Evolutionary conservation across 306 rosid genomes (phyloP).

Genomic region (Crataegus laevigata): DNA sequence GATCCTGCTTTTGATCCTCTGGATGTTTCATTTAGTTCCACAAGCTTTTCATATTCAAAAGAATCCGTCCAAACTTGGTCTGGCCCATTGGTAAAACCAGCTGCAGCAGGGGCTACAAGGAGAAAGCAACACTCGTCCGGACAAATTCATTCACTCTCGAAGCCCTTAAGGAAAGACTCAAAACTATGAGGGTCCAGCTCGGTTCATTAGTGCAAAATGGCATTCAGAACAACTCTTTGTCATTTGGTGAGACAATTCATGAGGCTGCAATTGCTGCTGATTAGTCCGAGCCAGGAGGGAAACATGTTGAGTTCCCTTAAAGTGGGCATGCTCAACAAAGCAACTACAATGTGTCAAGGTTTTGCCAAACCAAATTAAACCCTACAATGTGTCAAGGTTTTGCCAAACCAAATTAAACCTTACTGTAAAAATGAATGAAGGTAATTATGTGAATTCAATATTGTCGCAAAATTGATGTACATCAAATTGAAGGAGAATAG

Average conservation of each 20-base stretch:
- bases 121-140: constrained; percentile 69
- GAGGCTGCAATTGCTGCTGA: constrained; percentile 49
- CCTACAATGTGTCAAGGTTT: not conserved
- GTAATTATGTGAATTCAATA: no score
- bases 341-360: not conserved
- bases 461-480: no score
- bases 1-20: constrained; percentile 86
- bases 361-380: not conserved
- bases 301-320: not conserved
- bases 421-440: no score
- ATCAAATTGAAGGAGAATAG: no score
- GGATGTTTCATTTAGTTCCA: constrained; percentile 81
- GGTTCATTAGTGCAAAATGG: constrained; percentile 4
- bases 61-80: constrained; percentile 86
- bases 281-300: constrained; percentile 23
- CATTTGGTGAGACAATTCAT: constrained; percentile 34
- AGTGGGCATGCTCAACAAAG: not conserved
- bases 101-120: constrained; percentile 56
- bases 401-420: not conserved
- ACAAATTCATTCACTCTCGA: constrained; percentile 48
- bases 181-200: constrained; percentile 25
- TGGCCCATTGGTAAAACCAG: constrained; percentile 75
- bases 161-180: constrained; percentile 46
- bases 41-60: constrained; percentile 74
- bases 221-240: constrained; percentile 16